These are phyloP conservation scores for Penicillium arizonense DNA, from an alignment of 495 filamentous ascomycete species.

Conservation along the genomic window DNA sequence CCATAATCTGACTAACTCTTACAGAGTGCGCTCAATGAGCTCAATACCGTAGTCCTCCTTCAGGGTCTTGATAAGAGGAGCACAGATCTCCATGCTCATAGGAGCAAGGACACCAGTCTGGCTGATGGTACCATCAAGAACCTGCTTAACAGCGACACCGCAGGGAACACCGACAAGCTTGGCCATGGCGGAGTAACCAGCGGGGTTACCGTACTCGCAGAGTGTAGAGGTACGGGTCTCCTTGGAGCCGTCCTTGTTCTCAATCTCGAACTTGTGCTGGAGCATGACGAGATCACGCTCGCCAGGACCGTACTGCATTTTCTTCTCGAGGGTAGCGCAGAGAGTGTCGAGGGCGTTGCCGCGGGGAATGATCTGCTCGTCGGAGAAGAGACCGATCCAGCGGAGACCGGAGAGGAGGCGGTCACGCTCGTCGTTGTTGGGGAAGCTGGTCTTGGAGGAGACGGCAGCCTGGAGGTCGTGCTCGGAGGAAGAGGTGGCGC, in stretches of 20 bases:
- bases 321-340: conserved; percentile 84
- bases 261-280: conserved; percentile 91
- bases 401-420: conserved; percentile 73
- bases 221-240: conserved; percentile 81
- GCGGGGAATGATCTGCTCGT: conserved; percentile 66
- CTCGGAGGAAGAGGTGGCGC: conserved; percentile 58
- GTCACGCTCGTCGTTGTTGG: conserved; percentile 66
- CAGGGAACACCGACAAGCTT: conserved; percentile 71
- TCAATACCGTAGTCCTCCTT: conserved; percentile 23
- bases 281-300: conserved; percentile 89
- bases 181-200: conserved; percentile 87
- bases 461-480: conserved; percentile 71
- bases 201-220: conserved; percentile 79
- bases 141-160: conserved; percentile 69
- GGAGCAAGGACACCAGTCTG: conserved; percentile 82
- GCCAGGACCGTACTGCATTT: conserved; percentile 82
- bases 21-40: conserved; percentile 12
- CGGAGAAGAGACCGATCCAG: conserved; percentile 88
- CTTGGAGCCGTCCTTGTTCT: conserved; percentile 70
- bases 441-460: conserved; percentile 70
- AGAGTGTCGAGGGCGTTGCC: conserved; percentile 87
- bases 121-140: conserved; percentile 76
- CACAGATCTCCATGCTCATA: conserved; percentile 69
- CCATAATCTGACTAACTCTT: background rate
- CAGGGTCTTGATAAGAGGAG: conserved; percentile 62